These are phyloP conservation scores for Drechslerella coelobrocha DNA, from an alignment of 2,329 filamentous ascomycete species.

Conservation along the genomic window DNA sequence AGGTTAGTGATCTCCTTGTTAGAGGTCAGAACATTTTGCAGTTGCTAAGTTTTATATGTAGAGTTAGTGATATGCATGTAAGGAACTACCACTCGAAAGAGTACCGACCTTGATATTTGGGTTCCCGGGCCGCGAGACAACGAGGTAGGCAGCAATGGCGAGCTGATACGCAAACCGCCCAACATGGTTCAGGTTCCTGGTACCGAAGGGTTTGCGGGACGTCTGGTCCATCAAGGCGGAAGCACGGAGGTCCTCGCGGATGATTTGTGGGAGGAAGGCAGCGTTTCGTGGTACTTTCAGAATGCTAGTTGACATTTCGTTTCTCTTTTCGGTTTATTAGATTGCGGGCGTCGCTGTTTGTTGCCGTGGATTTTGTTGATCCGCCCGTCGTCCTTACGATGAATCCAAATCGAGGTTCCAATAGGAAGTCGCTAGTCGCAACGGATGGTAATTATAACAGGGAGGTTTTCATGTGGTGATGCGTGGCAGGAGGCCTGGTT, in stretches of 20 bases:
- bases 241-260: conserved; percentile 16
- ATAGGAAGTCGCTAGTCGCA: too few species aligned
- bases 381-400: too few species aligned
- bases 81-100: not conserved
- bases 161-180: conserved; percentile 26
- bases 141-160: conserved; percentile 12
- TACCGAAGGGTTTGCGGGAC: conserved; percentile 8
- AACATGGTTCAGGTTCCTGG: conserved; percentile 18
- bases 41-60: not conserved
- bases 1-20: not conserved
- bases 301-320: not conserved
- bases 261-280: conserved; percentile 19
- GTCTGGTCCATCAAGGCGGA: conserved; percentile 31
- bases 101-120: not conserved
- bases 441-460: too few species aligned
- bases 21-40: conserved; percentile 4
- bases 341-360: not conserved
- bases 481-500: too few species aligned
- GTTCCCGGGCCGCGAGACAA: not conserved
- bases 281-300: conserved; percentile 2
- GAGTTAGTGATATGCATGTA: not conserved
- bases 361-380: too few species aligned
- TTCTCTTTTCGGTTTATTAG: not conserved
- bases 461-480: too few species aligned
- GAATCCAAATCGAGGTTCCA: too few species aligned